Conservation (phyloP, 257 asterid species). For the Paulownia fortunei region DNA sequence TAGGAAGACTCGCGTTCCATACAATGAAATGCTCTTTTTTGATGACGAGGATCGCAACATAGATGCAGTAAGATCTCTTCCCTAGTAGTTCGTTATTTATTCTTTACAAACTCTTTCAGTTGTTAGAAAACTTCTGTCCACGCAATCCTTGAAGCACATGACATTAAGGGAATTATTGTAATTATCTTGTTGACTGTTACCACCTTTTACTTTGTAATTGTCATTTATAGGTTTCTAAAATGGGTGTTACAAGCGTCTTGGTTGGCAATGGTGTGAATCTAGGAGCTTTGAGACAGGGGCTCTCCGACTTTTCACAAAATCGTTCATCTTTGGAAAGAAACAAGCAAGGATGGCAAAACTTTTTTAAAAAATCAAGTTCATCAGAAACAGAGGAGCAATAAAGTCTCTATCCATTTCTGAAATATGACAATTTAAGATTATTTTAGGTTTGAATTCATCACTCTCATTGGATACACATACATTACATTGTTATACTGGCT, state of each 20-base stretch:
- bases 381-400: constrained; percentile 34
- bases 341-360: constrained; percentile 47
- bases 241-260: constrained; percentile 79
- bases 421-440: constrained; percentile 11
- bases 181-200: constrained; percentile 8
- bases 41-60: constrained; percentile 91
- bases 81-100: neutral
- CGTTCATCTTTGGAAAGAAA: constrained; percentile 43
- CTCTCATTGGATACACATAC: constrained; percentile 10
- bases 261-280: constrained; percentile 74
- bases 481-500: neutral
- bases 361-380: constrained; percentile 50
- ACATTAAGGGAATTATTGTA: neutral
- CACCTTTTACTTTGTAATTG: neutral
- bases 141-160: neutral
- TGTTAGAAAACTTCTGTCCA: neutral
- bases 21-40: constrained; percentile 81
- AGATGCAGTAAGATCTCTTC: constrained; percentile 58
- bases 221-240: constrained; percentile 61
- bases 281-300: constrained; percentile 73
- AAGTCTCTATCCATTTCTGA: neutral
- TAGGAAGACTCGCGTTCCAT: constrained; percentile 66
- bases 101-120: neutral
- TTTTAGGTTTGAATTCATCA: constrained; percentile 1
- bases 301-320: constrained; percentile 56